A percentile compares a stretch with the other conserved stretches of the same genome.
Evolutionary conservation across 140 eudicot genomes (phyloP).

Genomic region (Senecio squalidus): DNA sequence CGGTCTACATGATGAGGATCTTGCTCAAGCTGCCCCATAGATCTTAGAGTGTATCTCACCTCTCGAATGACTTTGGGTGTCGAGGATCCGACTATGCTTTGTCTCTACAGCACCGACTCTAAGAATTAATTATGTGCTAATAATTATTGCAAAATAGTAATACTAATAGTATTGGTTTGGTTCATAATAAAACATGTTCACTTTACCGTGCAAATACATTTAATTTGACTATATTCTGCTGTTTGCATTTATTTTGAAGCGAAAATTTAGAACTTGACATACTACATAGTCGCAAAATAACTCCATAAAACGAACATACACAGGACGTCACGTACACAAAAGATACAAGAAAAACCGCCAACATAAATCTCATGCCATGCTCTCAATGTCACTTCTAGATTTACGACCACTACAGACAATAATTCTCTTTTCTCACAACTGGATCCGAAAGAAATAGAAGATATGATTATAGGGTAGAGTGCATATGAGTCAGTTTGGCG

Average conservation of each 20-base stretch:
- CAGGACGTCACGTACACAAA: background rate
- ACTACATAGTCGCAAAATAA: background rate
- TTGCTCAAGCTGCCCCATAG: too few relatives aligned
- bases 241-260: background rate
- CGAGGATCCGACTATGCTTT: too few relatives aligned
- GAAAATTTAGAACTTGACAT: background rate
- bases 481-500: background rate
- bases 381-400: background rate
- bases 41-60: too few relatives aligned
- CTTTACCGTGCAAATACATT: background rate
- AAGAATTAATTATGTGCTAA: too few relatives aligned
- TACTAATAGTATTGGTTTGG: background rate
- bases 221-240: background rate
- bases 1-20: too few relatives aligned
- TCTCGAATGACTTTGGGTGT: too few relatives aligned
- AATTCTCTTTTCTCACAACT: background rate
- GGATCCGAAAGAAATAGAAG: background rate
- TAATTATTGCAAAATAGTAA: too few relatives aligned
- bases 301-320: background rate
- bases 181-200: background rate
- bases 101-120: too few relatives aligned
- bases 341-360: too few relatives aligned
- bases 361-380: too few relatives aligned
- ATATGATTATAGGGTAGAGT: background rate
- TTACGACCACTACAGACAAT: background rate